These are phyloP conservation scores for Daldinia vernicosa DNA, from an alignment of 495 filamentous ascomycete genomes.

Conservation along the genomic window DNA sequence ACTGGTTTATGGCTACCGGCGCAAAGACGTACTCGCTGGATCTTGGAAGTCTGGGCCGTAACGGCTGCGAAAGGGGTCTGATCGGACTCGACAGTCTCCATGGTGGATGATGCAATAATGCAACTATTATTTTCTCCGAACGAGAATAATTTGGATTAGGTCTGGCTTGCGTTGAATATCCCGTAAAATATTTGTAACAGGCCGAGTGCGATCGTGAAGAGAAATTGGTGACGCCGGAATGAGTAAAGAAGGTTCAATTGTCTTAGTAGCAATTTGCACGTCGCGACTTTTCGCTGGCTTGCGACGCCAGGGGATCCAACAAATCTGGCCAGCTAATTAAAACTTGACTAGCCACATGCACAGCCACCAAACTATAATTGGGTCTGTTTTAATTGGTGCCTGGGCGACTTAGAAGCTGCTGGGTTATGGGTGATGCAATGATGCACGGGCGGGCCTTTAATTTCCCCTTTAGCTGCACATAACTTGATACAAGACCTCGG, in stretches of 20 bases:
- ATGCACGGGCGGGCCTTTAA: background rate
- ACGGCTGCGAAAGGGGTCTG: conserved; percentile 86
- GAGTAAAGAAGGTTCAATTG: conserved; percentile 15
- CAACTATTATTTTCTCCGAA: background rate
- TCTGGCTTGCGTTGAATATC: background rate
- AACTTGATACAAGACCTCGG: conserved; percentile 4
- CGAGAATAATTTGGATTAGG: background rate
- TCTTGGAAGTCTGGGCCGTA: conserved; percentile 77
- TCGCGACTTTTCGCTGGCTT: conserved; percentile 42
- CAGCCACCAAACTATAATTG: conserved; percentile 14
- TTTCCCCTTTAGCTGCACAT: conserved; percentile 4
- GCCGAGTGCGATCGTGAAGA: conserved; percentile 19
- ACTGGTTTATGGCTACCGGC: background rate
- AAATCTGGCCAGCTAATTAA: conserved; percentile 39
- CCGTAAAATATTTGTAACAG: background rate
- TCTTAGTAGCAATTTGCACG: conserved; percentile 29
- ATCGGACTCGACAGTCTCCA: conserved; percentile 83
- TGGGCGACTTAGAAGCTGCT: background rate
- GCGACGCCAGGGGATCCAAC: conserved; percentile 26
- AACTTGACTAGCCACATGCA: conserved; percentile 21
- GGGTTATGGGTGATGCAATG: background rate
- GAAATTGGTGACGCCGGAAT: conserved; percentile 27
- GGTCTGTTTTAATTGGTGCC: conserved; percentile 1
- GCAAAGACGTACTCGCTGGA: conserved; percentile 53
- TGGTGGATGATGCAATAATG: conserved; percentile 48